Percentiles rank a stretch among this genome's conserved stretches.
Evolutionary conservation across 1,139 yeast species (phyloP).

Genomic region (Cylindricascospora bacillispora): DNA sequence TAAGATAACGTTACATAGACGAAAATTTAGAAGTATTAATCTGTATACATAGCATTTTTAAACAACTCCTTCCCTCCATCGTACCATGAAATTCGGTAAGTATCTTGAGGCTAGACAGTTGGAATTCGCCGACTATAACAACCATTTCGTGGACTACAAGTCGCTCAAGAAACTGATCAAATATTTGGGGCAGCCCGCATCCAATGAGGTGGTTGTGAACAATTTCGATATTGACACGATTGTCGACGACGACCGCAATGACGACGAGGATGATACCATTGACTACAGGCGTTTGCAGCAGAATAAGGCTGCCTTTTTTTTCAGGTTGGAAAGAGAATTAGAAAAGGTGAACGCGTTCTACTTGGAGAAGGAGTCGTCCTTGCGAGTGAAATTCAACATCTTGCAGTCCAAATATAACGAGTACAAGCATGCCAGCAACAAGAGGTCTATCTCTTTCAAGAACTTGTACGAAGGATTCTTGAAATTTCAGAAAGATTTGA

Average conservation of each 20-base stretch:
- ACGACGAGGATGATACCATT: constrained; percentile 16
- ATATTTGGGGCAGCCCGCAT: constrained; percentile 32
- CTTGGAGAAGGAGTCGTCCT: constrained; percentile 78
- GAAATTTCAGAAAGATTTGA: constrained; percentile 77
- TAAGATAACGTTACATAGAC: too few relatives aligned
- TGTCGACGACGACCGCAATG: constrained; percentile 2
- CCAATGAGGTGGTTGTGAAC: too few relatives aligned
- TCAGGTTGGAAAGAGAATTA: constrained; percentile 81
- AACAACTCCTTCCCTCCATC: too few relatives aligned
- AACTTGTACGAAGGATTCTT: constrained; percentile 78
- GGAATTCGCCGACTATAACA: constrained; percentile 89
- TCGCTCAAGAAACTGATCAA: constrained; percentile 67
- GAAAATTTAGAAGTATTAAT: too few relatives aligned
- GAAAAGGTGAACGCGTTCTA: constrained; percentile 89
- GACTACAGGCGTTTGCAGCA: constrained; percentile 54
- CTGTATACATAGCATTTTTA: too few relatives aligned
- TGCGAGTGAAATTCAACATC: constrained; percentile 65
- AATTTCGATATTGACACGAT: constrained; percentile 4
- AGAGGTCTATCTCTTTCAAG: constrained; percentile 45
- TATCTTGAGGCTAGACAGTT: constrained; percentile 87
- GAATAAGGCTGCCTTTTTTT: constrained; percentile 87
- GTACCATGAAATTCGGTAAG: constrained; percentile 84
- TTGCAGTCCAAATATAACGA: constrained; percentile 60
- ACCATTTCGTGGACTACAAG: constrained; percentile 88
- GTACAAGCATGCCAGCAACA: constrained; percentile 33